phyloP scores from a whole-genome alignment of 208 protist species.

The Borovskyia barvae region DNA sequence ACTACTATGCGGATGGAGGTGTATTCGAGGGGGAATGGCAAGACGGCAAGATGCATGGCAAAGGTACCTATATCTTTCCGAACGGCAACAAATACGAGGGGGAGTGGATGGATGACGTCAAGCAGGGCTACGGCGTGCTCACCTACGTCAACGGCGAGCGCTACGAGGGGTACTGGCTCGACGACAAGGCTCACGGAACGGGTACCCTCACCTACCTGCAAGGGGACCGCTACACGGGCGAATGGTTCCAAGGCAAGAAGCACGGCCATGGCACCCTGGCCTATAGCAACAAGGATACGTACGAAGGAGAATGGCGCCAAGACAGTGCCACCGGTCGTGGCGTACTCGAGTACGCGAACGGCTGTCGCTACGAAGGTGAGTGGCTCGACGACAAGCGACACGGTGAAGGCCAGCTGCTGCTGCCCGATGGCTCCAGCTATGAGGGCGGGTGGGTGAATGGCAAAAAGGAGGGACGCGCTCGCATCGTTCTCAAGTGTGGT shows the following conservation, averaged over 20 bases:
- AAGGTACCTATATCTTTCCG: constrained; percentile 91
- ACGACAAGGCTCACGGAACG: constrained; percentile 88
- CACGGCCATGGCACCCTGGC: constrained; percentile 85
- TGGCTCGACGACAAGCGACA: constrained; percentile 86
- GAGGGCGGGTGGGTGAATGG: constrained; percentile 82
- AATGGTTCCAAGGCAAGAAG: constrained; percentile 91
- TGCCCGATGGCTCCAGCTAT: constrained; percentile 87
- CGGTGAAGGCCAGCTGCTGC: constrained; percentile 75
- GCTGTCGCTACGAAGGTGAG: constrained; percentile 88
- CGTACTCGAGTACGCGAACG: constrained; percentile 89
- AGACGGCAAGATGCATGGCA: constrained; percentile 92
- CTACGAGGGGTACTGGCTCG: constrained; percentile 88
- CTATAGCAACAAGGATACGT: constrained; percentile 92
- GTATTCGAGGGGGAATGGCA: constrained; percentile 92
- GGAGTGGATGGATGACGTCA: constrained; percentile 92
- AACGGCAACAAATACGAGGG: constrained; percentile 95
- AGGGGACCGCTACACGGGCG: constrained; percentile 90
- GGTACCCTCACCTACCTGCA: constrained; percentile 90
- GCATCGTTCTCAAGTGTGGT: constrained; percentile 91
- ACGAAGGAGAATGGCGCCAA: constrained; percentile 88
- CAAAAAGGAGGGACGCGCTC: constrained; percentile 88
- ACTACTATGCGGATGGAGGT: constrained; percentile 93
- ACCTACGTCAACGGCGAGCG: constrained; percentile 89
- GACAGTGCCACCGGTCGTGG: constrained; percentile 82
- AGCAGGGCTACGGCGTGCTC: constrained; percentile 90